Evolutionary conservation across 345 rosid species (phyloP), one percentile per base, ranked within the genome.

Genomic region (Hypericum androsaemum): DNA sequence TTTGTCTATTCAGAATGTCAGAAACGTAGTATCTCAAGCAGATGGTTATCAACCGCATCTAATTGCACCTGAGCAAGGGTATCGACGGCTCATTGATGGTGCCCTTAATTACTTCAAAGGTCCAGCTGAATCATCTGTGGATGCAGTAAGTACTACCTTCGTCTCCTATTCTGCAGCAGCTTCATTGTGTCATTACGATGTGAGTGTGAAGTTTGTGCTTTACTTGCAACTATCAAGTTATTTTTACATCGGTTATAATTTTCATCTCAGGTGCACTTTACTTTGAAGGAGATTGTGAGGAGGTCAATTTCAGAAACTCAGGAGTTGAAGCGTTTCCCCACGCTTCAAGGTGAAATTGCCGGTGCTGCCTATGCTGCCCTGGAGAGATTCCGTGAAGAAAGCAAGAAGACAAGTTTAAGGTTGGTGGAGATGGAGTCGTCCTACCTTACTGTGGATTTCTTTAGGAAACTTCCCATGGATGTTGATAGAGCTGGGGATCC

Each of bases 371-470:
- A 52, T 39, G 71, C 64, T 28, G 84, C 86, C 36, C 39, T 83
- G 71, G 79, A 77, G 65, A 76, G 77, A 58, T 76, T 75, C 50
- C 73, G 83, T 15, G 81, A 71, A 36, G 83, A 77, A 43, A 43
- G 86, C 60, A 80, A 66, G 74, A 80, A 71, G 67, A 74, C 79
- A 8, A 67, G 76, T 42, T 12, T 72, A 52, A 64, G 77, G 60
- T 60, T 80, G 74, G 90, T 83, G 55, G 84, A 83, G 22, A 83
- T 83, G 90, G 90, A 83, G 57, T 83, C 90, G 7, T 73, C 86
- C 1, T 80, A 77, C 60, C 72, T 83, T 43, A 75, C 90, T 5
- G 80, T 68, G 11, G 84, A 80, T 52, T 83, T 77, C 76, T 83
- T 83, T 68, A 62, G 84, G 58, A 76, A 70, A 57, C 81, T 82